Base-by-base conservation (phyloP, 352 stramenopile species). In the Aphanomyces cochlioides region DNA sequence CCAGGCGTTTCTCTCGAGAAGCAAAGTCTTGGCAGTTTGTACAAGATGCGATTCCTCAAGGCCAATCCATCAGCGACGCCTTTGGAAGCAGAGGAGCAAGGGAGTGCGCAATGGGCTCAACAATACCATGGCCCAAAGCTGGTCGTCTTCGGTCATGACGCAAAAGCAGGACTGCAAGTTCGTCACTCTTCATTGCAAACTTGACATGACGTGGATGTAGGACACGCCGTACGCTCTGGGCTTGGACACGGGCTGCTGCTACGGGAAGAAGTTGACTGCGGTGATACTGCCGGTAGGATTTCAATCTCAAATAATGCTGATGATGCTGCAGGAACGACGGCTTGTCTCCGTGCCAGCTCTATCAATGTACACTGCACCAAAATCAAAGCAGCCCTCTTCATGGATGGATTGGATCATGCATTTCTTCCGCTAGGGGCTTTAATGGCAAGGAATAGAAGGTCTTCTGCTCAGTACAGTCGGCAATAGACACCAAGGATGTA, bases 101-200 rank as follows among this genome's bases (percentile, higher is more conserved):
- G 10, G 36, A 75, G 79, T 7, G 73, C 74, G 34, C 72, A 74
- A 53, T 97, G 90, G 90, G 90, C 90, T 6, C 83, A 80, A 47
- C 74, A 84, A 47, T 98, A 90, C 89, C 59, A 67, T 1, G 92
- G 92, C 13, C 87, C 90, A 2, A 60, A 81, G 21, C 85, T 88
- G 66, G 81, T 97, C 7, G 89, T 95, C 69, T 98, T 98, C 84
- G 92, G 92, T 39, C 92, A 98, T 79, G 90, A 97, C 74, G 92
- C 92, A 6, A 76, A 79, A 56, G 74, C 83, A 13, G 90, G 90
- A 8, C 71, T 97, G 5, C 91, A 97, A 79, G 78, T 88, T 56
- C 56, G 69, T 10, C 36, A 39, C 47, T 13, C 65, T n/a, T 65
- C 41, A n/a, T 61, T 39, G 47, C 41, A 21, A 17, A 41, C 28